phyloP scores from a whole-genome alignment of 352 stramenopile genomes.

The Phytophthora hybrid region DNA sequence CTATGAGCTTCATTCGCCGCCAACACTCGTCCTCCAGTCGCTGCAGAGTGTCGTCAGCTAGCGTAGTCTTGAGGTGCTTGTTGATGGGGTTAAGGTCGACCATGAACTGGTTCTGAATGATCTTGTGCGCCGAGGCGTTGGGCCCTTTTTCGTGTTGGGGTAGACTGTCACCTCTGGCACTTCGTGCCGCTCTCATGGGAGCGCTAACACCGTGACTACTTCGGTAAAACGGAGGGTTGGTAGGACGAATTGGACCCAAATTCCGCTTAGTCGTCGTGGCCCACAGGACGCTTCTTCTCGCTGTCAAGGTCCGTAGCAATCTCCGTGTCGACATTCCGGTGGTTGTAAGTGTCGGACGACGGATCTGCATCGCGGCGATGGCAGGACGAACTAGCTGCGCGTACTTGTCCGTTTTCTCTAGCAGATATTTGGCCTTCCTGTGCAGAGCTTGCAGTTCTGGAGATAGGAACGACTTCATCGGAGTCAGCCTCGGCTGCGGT shows the following conservation, averaged over 20 bases:
- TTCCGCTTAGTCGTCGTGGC: background rate
- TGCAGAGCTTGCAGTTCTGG: background rate
- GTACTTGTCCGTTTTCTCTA: background rate
- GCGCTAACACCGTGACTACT: background rate
- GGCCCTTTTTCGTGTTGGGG: background rate
- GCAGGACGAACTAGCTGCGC: background rate
- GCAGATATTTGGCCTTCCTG: conserved; percentile 2
- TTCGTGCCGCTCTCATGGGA: background rate
- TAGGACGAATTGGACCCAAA: background rate
- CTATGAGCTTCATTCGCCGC: background rate
- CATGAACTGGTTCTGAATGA: conserved; percentile 1
- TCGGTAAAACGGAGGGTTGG: background rate
- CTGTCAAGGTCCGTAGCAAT: background rate
- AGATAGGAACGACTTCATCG: background rate
- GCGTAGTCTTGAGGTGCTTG: background rate
- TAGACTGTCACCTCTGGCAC: background rate
- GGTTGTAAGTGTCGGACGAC: background rate
- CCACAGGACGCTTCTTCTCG: background rate
- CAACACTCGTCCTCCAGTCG: background rate
- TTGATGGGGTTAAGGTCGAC: background rate
- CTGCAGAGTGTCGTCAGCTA: background rate
- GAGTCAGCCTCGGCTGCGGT: background rate
- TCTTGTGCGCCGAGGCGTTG: background rate
- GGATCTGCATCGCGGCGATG: background rate
- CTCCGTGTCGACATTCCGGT: background rate